Percentiles rank a stretch among this genome's conserved stretches.
These are phyloP conservation scores for Asterophora parasitica DNA, from an alignment of 768 basidiomycete genomes.

Conservation along the genomic window DNA sequence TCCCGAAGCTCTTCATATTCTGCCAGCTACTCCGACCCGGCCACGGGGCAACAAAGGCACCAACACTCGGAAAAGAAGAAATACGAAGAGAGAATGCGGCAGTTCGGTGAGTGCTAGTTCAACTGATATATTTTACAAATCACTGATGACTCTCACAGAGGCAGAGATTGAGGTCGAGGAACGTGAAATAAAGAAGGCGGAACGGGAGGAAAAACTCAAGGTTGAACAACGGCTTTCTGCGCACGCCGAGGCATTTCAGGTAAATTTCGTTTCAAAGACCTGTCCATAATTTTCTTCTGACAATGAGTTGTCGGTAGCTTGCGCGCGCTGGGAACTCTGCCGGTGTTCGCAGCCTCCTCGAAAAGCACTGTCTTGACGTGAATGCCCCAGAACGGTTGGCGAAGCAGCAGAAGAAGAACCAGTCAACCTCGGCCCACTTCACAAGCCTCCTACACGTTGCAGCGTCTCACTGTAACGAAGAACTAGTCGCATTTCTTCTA, in stretches of 20 bases:
- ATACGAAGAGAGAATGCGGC: slow-evolving; percentile 27
- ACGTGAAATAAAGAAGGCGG: slow-evolving; percentile 21
- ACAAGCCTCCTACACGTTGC: slow-evolving; percentile 34
- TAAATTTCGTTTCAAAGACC: background rate
- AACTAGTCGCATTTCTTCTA: slow-evolving; percentile 28
- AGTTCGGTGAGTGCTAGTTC: slow-evolving; percentile 24
- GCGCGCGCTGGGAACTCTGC: slow-evolving; percentile 22
- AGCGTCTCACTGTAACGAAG: slow-evolving; percentile 27
- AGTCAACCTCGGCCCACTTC: slow-evolving; percentile 14
- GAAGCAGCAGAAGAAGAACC: slow-evolving; percentile 19
- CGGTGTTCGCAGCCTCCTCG: slow-evolving; percentile 22
- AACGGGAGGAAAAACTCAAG: slow-evolving; percentile 21
- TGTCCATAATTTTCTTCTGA: background rate
- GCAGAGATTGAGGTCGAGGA: slow-evolving; percentile 29
- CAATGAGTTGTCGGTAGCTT: slow-evolving; percentile 15
- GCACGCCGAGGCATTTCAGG: slow-evolving; percentile 26
- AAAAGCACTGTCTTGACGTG: slow-evolving; percentile 29
- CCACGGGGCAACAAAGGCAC: slow-evolving; percentile 18
- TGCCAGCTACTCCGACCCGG: slow-evolving; percentile 16
- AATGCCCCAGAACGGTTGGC: slow-evolving; percentile 23
- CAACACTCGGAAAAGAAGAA: slow-evolving; percentile 24
- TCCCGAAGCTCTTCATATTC: slow-evolving; percentile 13
- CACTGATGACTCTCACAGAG: slow-evolving; percentile 18
- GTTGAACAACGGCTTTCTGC: slow-evolving; percentile 21
- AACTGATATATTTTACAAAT: background rate